Percentiles rank a stretch among this genome's conserved stretches.
phyloP scores from a whole-genome alignment of 176 grass and related monocot species.

The Rhynchospora tenuis region DNA sequence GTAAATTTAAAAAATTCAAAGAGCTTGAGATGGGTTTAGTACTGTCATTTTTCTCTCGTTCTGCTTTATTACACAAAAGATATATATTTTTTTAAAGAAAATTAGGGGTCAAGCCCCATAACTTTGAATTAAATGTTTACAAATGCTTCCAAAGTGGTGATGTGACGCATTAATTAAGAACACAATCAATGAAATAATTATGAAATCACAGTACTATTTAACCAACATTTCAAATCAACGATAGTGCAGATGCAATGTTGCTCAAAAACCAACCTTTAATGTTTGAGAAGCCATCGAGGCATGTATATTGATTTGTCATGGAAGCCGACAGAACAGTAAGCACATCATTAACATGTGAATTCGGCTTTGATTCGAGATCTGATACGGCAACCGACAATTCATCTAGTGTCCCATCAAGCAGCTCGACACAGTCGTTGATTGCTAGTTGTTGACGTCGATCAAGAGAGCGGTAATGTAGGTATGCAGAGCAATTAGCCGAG shows the following conservation, averaged over 20 bases:
- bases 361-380: constrained; percentile 15
- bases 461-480: constrained; percentile 31
- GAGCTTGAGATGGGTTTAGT: no score
- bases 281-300: constrained; percentile 61
- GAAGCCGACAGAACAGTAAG: constrained; percentile 66
- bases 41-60: no score
- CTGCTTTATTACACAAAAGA: no score
- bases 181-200: no score
- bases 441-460: constrained; percentile 31
- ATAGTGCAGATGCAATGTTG: not conserved
- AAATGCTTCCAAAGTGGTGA: no score
- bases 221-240: no score
- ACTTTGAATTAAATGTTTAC: no score
- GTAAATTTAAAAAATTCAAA: no score
- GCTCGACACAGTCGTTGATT: constrained; percentile 61
- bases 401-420: constrained; percentile 56
- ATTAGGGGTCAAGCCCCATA: no score
- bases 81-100: no score
- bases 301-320: constrained; percentile 88
- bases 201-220: no score
- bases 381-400: constrained; percentile 34
- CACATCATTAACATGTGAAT: constrained; percentile 25
- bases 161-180: no score
- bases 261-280: constrained; percentile 14
- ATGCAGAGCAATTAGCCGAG: constrained; percentile 42